These are phyloP conservation scores for Diddensiella caesifluorescens DNA, from an alignment of 805 yeast species.

Conservation along the genomic window DNA sequence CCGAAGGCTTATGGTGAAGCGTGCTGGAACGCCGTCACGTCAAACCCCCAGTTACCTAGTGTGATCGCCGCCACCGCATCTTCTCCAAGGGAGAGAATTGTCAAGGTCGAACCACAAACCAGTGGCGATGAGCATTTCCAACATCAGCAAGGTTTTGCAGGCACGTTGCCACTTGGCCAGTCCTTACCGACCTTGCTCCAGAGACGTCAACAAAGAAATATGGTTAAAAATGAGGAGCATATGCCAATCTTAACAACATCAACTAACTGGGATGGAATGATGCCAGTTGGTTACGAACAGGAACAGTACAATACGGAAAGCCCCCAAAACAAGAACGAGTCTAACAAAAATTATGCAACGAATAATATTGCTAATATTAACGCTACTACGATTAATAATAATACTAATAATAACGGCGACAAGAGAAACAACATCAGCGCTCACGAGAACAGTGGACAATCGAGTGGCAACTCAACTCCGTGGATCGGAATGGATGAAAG, in stretches of 20 bases:
- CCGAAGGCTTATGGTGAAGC: slow-evolving; percentile 87
- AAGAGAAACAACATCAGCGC: neutral
- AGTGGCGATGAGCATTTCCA: neutral
- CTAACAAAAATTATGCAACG: too few species aligned
- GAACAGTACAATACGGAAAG: too few species aligned
- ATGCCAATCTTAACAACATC: neutral
- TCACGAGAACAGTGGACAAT: neutral
- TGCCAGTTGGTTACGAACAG: slow-evolving; percentile 8
- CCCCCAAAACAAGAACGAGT: neutral
- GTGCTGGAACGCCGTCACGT: slow-evolving; percentile 43
- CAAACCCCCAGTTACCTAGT: slow-evolving; percentile 16
- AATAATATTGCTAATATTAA: neutral
- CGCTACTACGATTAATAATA: neutral
- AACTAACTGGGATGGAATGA: slow-evolving; percentile 9
- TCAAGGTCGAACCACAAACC: neutral
- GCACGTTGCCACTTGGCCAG: neutral
- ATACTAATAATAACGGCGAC: neutral
- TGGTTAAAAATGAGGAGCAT: neutral
- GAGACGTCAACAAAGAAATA: neutral
- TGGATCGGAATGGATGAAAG: slow-evolving; percentile 5
- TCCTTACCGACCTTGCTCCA: neutral
- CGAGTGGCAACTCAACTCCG: neutral
- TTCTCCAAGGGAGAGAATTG: neutral
- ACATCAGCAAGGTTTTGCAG: neutral
- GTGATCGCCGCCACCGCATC: slow-evolving; percentile 8